Conservation (phyloP, 352 stramenopile species). For the Phytophthora chlamydospora region DNA sequence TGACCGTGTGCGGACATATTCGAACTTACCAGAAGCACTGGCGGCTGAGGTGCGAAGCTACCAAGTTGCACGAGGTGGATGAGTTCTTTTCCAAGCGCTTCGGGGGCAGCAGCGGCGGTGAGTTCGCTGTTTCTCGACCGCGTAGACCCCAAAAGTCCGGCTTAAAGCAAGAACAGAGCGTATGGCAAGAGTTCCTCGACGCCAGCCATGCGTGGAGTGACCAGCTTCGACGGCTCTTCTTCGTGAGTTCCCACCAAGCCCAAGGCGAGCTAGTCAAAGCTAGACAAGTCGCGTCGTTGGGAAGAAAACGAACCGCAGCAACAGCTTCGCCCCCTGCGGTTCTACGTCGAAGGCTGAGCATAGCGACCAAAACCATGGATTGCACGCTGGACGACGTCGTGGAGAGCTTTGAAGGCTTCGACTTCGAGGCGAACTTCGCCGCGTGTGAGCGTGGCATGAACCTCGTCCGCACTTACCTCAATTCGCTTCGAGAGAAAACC, state of each 20-base stretch:
- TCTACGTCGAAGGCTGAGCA: slow-evolving; percentile 6
- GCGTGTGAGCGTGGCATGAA: slow-evolving; percentile 47
- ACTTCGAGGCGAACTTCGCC: slow-evolving; percentile 48
- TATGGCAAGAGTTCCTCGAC: slow-evolving; percentile 46
- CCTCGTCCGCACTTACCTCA: slow-evolving; percentile 50
- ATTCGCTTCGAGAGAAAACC: slow-evolving; percentile 38
- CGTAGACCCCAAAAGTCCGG: slow-evolving; percentile 14
- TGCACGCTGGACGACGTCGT: slow-evolving; percentile 52
- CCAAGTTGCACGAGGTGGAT: slow-evolving; percentile 63
- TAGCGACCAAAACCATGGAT: slow-evolving; percentile 22
- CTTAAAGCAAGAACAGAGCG: slow-evolving; percentile 23
- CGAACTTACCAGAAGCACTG: slow-evolving; percentile 52
- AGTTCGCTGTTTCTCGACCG: slow-evolving; percentile 23
- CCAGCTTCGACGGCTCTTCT: slow-evolving; percentile 48
- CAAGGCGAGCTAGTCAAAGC: slow-evolving; percentile 10
- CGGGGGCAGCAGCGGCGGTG: slow-evolving; percentile 1
- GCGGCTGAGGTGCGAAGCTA: slow-evolving; percentile 49
- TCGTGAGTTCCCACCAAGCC: slow-evolving; percentile 30
- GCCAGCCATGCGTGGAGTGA: slow-evolving; percentile 48
- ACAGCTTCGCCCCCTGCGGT: background rate
- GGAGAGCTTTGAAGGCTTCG: slow-evolving; percentile 58
- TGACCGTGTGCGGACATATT: slow-evolving; percentile 44
- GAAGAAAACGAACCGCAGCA: slow-evolving; percentile 11
- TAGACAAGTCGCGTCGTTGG: slow-evolving; percentile 1
- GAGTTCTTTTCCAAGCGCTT: slow-evolving; percentile 57